Base-by-base conservation (phyloP, 345 rosid species). In the Populus deltoides region DNA sequence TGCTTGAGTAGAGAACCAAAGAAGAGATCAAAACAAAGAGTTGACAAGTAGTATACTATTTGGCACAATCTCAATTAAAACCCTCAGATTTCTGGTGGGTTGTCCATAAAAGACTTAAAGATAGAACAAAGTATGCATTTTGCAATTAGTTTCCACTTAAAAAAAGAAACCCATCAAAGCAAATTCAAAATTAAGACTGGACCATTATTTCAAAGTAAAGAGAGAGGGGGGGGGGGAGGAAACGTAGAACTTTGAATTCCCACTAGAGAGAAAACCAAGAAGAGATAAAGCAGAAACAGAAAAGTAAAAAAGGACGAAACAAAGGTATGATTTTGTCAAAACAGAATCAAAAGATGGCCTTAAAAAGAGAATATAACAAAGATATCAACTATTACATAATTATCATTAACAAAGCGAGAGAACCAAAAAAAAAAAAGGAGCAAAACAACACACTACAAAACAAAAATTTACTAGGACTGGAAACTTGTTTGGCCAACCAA, bases 261-360 rank as follows among this genome's bases (percentile, higher is more conserved):
- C 89, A 83, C 81, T 76, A 13, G 78, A 81, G 86, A 71, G 80
- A 77, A 76, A 80, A 77, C 70, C 66, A 70, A 70, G 79, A 77
- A 73, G 66, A 73, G 72, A 77, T 53, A 81, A 85, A 82, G 86
- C 82, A 86, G 78, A 70, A 78, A 77, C 76, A 75, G 73, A 79
- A 86, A 90, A 86, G 82, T 76, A 78, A 76, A 81, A 82, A 84
- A 81, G 77, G 89, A 86, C 85, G 82, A 86, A 82, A 81, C 68
- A 79, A 78, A 87, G 77, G 86, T 57, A 81, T 77, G 81, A 78
- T 79, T 80, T 83, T 81, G 86, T 86, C 87, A 82, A 83, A 75
- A 81, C 73, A 84, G 76, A 78, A 84, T 69, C 81, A 80, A 71
- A 78, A 78, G 18, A 73, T 68, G 49, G 61, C 49, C 67, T 57